Percentiles rank a stretch among this genome's conserved stretches.
These are phyloP conservation scores for Wickerhamomyces alni DNA, from an alignment of 805 yeast genomes.

Conservation along the genomic window DNA sequence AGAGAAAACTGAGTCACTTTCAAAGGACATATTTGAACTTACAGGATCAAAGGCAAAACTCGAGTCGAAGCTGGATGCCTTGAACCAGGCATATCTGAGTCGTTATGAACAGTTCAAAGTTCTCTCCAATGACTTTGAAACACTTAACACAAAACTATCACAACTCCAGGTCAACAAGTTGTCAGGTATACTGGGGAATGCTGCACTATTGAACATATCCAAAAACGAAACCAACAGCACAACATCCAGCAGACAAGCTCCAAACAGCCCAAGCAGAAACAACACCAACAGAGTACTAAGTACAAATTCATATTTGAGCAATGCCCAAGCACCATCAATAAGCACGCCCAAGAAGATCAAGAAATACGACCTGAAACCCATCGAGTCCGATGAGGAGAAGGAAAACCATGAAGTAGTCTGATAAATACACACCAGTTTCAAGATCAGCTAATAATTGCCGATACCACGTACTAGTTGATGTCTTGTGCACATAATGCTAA, in stretches of 20 bases:
- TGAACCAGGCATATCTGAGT: constrained; percentile 20
- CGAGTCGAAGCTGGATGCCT: constrained; percentile 14
- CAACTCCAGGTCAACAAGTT: constrained; percentile 24
- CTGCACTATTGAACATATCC: constrained; percentile 7
- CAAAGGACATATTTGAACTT: constrained; percentile 10
- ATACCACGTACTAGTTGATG: too few species aligned
- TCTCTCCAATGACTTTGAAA: constrained; percentile 23
- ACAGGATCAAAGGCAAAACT: constrained; percentile 13
- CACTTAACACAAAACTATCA: constrained; percentile 19
- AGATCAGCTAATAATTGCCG: too few species aligned
- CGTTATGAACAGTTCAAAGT: constrained; percentile 23
- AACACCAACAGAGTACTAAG: constrained; percentile 18
- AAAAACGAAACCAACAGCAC: constrained; percentile 4
- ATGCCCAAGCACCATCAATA: constrained; percentile 2
- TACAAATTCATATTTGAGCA: constrained; percentile 21
- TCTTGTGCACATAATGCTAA: too few species aligned
- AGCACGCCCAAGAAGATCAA: constrained; percentile 9
- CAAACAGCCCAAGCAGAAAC: neutral
- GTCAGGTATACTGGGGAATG: constrained; percentile 19
- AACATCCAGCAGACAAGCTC: neutral
- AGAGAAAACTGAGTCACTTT: neutral
- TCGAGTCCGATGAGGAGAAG: neutral
- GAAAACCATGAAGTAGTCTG: neutral
- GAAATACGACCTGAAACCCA: constrained; percentile 5
- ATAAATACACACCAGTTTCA: neutral